Conservation (phyloP, 441 rosid genomes). For the Jatropha multifida region DNA sequence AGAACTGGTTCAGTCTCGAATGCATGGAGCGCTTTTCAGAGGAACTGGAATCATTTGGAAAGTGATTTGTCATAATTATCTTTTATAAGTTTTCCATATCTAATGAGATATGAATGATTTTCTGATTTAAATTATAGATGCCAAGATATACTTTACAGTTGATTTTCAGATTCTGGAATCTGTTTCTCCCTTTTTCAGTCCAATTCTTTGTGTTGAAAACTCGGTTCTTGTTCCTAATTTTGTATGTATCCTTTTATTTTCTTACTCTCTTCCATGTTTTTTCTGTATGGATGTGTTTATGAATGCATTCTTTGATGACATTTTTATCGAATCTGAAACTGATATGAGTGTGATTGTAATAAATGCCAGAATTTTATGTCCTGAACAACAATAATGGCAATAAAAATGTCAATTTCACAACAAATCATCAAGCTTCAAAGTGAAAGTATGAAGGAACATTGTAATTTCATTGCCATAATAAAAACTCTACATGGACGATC, state of each 20-base stretch:
- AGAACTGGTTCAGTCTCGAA: conserved; percentile 67
- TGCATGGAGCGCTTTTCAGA: conserved; percentile 47
- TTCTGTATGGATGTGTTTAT: background rate
- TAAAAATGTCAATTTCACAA: too few species aligned
- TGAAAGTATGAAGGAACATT: background rate
- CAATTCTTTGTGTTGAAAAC: background rate
- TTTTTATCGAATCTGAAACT: too few species aligned
- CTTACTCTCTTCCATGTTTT: background rate
- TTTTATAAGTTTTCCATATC: background rate
- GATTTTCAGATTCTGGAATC: background rate
- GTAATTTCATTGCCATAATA: background rate
- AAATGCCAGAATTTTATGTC: too few species aligned
- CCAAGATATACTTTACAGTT: background rate
- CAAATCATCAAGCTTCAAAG: background rate
- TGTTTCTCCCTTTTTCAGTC: background rate
- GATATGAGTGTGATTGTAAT: too few species aligned
- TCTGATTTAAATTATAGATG: background rate
- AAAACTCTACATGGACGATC: background rate
- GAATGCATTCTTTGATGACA: background rate
- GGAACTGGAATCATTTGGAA: conserved; percentile 37
- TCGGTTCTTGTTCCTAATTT: background rate
- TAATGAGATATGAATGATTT: background rate
- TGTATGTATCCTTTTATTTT: too few species aligned
- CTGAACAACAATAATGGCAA: too few species aligned
- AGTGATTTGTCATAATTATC: background rate